These are phyloP conservation scores for Echinosphaeria canescens DNA, from an alignment of 2,329 filamentous ascomycete genomes.

Conservation along the genomic window DNA sequence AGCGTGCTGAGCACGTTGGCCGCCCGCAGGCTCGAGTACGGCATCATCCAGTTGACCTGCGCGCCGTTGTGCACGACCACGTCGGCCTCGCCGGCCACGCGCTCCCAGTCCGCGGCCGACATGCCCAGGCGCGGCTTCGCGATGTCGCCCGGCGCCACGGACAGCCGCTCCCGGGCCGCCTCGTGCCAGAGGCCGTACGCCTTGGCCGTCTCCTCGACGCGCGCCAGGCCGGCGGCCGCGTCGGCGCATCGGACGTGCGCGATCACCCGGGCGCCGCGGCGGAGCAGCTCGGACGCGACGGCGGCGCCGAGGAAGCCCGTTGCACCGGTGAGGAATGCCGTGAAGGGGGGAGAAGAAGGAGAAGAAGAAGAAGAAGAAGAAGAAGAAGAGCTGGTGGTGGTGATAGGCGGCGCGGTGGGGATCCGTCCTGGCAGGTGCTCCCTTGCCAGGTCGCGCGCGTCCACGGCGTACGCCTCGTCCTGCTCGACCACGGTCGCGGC, in stretches of 20 bases:
- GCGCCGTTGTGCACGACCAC: slow-evolving; percentile 70
- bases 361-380: no score
- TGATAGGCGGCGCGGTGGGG: no score
- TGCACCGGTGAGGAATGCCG: slow-evolving; percentile 68
- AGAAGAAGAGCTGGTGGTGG: no score
- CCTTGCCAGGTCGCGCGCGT: slow-evolving; percentile 24
- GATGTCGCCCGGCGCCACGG: slow-evolving; percentile 52
- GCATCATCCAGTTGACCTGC: slow-evolving; percentile 60
- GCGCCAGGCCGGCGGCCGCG: slow-evolving; percentile 32
- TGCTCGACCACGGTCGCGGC: slow-evolving; percentile 3
- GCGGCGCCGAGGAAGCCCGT: slow-evolving; percentile 82
- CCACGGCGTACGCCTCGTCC: slow-evolving; percentile 24
- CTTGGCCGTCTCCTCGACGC: slow-evolving; percentile 43
- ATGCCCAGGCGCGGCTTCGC: slow-evolving; percentile 53
- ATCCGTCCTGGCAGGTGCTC: slow-evolving; percentile 28
- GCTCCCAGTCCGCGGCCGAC: slow-evolving; percentile 40
- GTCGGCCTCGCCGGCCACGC: slow-evolving; percentile 43
- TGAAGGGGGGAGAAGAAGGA: no score
- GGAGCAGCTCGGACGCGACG: slow-evolving; percentile 53
- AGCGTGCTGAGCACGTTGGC: slow-evolving; percentile 70
- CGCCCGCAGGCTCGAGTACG: slow-evolving; percentile 47
- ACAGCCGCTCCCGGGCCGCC: slow-evolving; percentile 41
- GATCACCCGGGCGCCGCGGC: slow-evolving; percentile 40
- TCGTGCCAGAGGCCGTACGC: slow-evolving; percentile 66
- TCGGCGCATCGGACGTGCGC: slow-evolving; percentile 55